Conservation (phyloP, 2,329 filamentous ascomycete species). For the Aspergillus sp. region DNA sequence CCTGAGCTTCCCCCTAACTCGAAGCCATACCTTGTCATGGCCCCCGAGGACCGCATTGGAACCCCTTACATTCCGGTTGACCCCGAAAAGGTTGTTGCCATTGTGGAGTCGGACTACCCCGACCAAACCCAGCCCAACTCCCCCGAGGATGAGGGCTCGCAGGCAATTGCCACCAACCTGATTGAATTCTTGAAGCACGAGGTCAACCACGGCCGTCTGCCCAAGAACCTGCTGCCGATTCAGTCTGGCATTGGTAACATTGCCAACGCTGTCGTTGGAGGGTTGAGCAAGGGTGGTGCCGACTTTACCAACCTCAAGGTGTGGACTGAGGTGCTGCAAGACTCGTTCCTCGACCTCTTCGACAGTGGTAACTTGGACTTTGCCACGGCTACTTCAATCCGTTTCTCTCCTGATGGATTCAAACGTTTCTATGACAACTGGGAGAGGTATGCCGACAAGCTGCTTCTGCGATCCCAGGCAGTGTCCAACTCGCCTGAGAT, state of each 20-base stretch:
- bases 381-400: conserved; percentile 82
- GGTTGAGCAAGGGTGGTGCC: conserved; percentile 65
- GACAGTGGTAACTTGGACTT: conserved; percentile 84
- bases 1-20: conserved; percentile 75
- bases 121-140: conserved; percentile 72
- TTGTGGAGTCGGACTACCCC: conserved; percentile 79
- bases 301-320: conserved; percentile 86
- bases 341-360: conserved; percentile 89
- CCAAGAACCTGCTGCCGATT: conserved; percentile 70
- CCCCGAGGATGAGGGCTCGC: conserved; percentile 67
- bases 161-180: conserved; percentile 70
- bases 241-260: conserved; percentile 92
- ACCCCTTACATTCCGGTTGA: conserved; percentile 78
- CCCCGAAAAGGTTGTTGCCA: conserved; percentile 75
- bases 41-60: conserved; percentile 81
- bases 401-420: conserved; percentile 88
- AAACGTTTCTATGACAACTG: conserved; percentile 85
- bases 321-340: conserved; percentile 90
- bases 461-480: conserved; percentile 80
- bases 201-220: conserved; percentile 71
- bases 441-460: conserved; percentile 73
- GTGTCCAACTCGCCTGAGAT: conserved; percentile 89
- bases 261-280: conserved; percentile 84
- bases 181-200: conserved; percentile 87
- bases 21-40: conserved; percentile 83